Evolutionary conservation across 139 green algal genomes (phyloP).

Genomic region (Chlamydomonas asymmetrica): DNA sequence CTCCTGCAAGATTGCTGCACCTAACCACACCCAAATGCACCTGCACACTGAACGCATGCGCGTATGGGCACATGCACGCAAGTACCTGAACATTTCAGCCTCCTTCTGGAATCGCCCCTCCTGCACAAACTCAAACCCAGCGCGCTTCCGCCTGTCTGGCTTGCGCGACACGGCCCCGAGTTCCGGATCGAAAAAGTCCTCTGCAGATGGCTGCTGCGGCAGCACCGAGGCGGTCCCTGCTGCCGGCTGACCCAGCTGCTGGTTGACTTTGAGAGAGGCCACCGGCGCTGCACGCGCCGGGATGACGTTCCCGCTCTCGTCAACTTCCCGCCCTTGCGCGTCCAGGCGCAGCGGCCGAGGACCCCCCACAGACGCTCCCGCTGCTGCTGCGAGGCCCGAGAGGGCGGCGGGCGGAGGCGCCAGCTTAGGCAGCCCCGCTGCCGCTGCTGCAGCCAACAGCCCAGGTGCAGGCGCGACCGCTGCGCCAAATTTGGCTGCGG

Average conservation of each 20-base stretch:
- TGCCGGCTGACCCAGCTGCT: constrained; percentile 2
- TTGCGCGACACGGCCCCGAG: constrained; percentile 42
- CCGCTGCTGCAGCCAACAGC: background rate
- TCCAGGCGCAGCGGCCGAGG: constrained; percentile 54
- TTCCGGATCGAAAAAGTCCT: constrained; percentile 62
- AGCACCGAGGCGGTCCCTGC: constrained; percentile 6
- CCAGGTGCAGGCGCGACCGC: background rate
- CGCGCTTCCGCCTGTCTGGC: constrained; percentile 26
- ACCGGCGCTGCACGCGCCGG: constrained; percentile 5
- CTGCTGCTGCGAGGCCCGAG: background rate
- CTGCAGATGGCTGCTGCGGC: background rate
- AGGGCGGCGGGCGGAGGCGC: too few species aligned
- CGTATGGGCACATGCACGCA: too few species aligned
- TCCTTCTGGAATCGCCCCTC: constrained; percentile 64
- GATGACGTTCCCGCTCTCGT: constrained; percentile 44
- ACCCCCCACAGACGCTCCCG: background rate
- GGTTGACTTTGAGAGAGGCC: constrained; percentile 28
- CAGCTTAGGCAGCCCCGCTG: too few species aligned
- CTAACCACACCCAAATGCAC: too few species aligned
- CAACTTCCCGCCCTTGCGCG: constrained; percentile 57
- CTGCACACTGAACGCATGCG: too few species aligned
- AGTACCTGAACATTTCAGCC: constrained; percentile 62
- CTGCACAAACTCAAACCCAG: constrained; percentile 67
- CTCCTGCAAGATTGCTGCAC: too few species aligned
- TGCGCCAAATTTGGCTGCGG: background rate